phyloP scores from a whole-genome alignment of 1,284 basidiomycete species.

The Fomitiporia mediterranea region DNA sequence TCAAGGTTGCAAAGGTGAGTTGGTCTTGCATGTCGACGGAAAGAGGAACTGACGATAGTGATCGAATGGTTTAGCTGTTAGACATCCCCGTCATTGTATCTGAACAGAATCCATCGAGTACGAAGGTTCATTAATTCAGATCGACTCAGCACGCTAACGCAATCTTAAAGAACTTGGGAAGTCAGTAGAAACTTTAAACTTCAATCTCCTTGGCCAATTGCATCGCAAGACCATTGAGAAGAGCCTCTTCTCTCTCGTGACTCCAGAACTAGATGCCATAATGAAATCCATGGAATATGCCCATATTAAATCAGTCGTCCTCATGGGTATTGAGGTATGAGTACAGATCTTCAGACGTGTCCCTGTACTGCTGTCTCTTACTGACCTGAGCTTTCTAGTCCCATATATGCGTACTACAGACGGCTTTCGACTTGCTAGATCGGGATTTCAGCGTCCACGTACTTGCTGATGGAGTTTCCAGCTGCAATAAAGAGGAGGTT shows the following conservation, averaged over 20 bases:
- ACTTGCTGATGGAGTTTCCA: conserved; percentile 82
- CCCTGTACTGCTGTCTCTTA: conserved; percentile 1
- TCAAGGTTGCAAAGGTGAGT: conserved; percentile 68
- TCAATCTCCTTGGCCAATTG: conserved; percentile 52
- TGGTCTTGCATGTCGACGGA: background rate
- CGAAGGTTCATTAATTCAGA: conserved; percentile 14
- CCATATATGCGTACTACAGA: conserved; percentile 88
- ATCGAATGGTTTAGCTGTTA: conserved; percentile 41
- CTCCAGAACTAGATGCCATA: conserved; percentile 54
- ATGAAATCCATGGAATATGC: conserved; percentile 41
- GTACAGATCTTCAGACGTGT: too few relatives aligned
- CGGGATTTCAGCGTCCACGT: conserved; percentile 59
- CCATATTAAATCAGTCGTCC: conserved; percentile 55
- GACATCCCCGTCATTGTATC: conserved; percentile 72
- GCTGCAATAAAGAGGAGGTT: conserved; percentile 70
- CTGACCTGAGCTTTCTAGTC: conserved; percentile 42
- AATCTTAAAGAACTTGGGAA: conserved; percentile 57
- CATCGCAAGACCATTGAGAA: conserved; percentile 64
- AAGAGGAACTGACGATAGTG: background rate
- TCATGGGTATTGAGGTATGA: conserved; percentile 85
- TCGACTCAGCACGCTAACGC: background rate
- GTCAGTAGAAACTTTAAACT: conserved; percentile 62
- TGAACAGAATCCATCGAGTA: conserved; percentile 81
- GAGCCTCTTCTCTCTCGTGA: conserved; percentile 80
- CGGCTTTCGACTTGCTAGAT: conserved; percentile 61